Base-by-base conservation (phyloP, 2,329 filamentous ascomycete genomes). In the Coniochaeta hoffmannii region DNA sequence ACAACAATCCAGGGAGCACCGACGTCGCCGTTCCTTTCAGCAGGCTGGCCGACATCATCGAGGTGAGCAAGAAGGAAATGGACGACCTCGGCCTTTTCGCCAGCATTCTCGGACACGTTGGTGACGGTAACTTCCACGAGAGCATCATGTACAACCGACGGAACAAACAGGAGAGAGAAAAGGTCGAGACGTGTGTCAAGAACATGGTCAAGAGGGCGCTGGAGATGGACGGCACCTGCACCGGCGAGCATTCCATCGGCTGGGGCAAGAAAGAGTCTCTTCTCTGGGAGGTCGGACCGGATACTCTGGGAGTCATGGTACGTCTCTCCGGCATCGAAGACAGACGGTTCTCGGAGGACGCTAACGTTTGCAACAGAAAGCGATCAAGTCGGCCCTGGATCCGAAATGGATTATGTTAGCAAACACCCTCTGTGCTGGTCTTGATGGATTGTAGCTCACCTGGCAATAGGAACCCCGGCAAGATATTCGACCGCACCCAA, bases 111-210 rank as follows among this genome's bases (percentile, higher is more conserved):
- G 92, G 92, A 3, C 92, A 97, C 66, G 87, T 97, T 56, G 92
- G 92, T 12, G 92, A 96, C 66, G 92, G 92, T 35, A 97, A 97
- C 70, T 97, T 97, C 74, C 92, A 97, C 69, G 87, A 92, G 68
- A 89, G 87, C 66, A 94, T 97, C 71, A 87, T 97, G 73, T 97
- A 96, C 69, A 83, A 94, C 70, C 81, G 81, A 26, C 79, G 76
- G 24, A 77, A 91, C 55, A 78, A 82, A 3, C 82, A 77, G 26
- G 88, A 96, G 71, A 81, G 81, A 55, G 85, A 80, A 41, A 88
- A 87, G 61, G 90, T 94, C 1, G 89, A 94, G 67, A 80, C 78
- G 55, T 90, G 89, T 60, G 90, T 97, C 50, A 85, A 92, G 66
- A 87, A 90, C 63, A 96, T 97, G 91, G 90, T 96, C 19, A 81